Evolutionary conservation across 371 early-diverging fungal species (phyloP).

Genomic region (Rhizopus arrhizus): DNA sequence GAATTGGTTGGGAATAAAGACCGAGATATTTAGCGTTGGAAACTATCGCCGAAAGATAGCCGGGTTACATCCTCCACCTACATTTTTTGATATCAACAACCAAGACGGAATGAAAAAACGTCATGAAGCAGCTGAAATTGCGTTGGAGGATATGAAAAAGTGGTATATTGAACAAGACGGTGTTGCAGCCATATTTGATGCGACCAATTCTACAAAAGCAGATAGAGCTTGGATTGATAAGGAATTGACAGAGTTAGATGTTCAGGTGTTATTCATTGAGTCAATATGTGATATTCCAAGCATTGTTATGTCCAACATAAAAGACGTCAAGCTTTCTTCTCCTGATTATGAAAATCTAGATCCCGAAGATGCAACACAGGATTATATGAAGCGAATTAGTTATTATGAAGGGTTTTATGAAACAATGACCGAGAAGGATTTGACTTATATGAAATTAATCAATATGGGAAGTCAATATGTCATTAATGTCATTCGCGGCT

Average conservation of each 20-base stretch:
- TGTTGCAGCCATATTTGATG: constrained; percentile 92
- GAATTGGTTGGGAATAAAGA: constrained; percentile 92
- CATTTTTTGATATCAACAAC: constrained; percentile 90
- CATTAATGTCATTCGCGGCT: constrained; percentile 87
- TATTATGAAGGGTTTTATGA: constrained; percentile 91
- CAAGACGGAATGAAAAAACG: constrained; percentile 71
- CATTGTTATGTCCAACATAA: constrained; percentile 84
- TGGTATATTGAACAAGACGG: constrained; percentile 83
- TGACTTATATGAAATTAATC: constrained; percentile 89
- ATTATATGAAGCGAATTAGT: constrained; percentile 86
- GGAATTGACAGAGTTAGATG: constrained; percentile 61
- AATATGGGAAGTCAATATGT: constrained; percentile 89
- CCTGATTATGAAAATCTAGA: constrained; percentile 88
- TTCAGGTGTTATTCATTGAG: constrained; percentile 95
- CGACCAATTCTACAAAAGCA: constrained; percentile 89
- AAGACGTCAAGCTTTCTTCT: constrained; percentile 87
- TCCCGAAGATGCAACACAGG: constrained; percentile 79
- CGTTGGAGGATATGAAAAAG: constrained; percentile 84
- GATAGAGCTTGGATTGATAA: constrained; percentile 76
- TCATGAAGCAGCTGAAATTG: constrained; percentile 77
- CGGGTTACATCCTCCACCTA: constrained; percentile 81
- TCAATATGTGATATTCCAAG: constrained; percentile 89
- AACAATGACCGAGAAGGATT: constrained; percentile 75
- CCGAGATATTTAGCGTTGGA: constrained; percentile 92
- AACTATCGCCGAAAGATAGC: constrained; percentile 86